Percentiles rank a stretch among this genome's conserved stretches.
phyloP scores from a whole-genome alignment of 306 rosid genomes.

The Rosa multiflora region DNA sequence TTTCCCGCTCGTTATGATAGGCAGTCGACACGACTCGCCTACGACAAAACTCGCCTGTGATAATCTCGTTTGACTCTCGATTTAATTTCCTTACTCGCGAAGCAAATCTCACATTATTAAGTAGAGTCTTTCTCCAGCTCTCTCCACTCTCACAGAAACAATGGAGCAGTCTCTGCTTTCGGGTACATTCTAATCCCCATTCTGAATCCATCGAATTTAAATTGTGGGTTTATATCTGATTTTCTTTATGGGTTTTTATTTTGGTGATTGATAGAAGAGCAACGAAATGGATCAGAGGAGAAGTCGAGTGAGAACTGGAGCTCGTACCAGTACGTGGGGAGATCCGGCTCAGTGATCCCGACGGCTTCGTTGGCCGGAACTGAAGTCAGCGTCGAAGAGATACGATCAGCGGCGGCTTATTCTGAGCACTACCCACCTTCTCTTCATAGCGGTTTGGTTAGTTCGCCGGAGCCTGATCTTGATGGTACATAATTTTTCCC shows the following conservation, averaged over 20 bases:
- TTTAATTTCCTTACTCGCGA: conserved; percentile 27
- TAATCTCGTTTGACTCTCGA: conserved; percentile 12
- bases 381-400: conserved; percentile 88
- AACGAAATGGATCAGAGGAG: conserved; percentile 51
- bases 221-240: background rate
- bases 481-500: conserved; percentile 38
- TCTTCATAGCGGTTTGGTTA: conserved; percentile 65
- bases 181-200: conserved; percentile 34
- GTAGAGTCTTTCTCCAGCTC: background rate
- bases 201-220: background rate
- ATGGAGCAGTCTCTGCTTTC: conserved; percentile 81
- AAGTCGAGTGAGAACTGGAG: conserved; percentile 61
- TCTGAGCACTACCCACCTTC: conserved; percentile 79
- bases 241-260: conserved; percentile 25
- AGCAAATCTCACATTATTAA: conserved; percentile 22
- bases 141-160: conserved; percentile 7
- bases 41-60: background rate
- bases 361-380: conserved; percentile 62
- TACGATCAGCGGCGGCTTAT: conserved; percentile 73
- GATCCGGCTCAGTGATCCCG: conserved; percentile 64
- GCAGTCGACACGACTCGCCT: background rate
- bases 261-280: conserved; percentile 32
- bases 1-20: conserved; percentile 6
- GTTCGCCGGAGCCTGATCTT: conserved; percentile 60
- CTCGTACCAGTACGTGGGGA: conserved; percentile 60